A percentile compares a stretch with the other conserved stretches of the same genome.
phyloP scores from a whole-genome alignment of 148 eudicot genomes.

The Oxyria digyna region DNA sequence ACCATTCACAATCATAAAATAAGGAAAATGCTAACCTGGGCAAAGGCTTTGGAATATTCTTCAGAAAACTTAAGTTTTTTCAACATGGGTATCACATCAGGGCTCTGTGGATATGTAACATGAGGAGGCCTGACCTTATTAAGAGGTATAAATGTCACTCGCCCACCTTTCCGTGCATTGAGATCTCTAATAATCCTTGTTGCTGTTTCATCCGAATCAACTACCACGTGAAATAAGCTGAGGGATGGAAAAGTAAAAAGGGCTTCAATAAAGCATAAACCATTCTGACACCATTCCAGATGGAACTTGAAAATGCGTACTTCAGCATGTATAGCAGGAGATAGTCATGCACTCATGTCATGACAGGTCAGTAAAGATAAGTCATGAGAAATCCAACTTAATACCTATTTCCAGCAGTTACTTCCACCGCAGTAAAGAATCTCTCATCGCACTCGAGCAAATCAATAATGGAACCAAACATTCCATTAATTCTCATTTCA shows the following conservation, averaged over 20 bases:
- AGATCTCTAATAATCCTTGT: slow-evolving; percentile 68
- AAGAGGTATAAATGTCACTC: slow-evolving; percentile 92
- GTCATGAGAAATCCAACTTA: background rate
- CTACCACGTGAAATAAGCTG: slow-evolving; percentile 98
- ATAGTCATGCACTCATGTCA: background rate
- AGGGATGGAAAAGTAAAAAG: slow-evolving; percentile 4
- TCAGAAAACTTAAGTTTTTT: slow-evolving; percentile 49
- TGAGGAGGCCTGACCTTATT: slow-evolving; percentile 85
- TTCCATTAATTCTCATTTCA: slow-evolving; percentile 45
- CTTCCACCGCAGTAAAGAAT: slow-evolving; percentile 98
- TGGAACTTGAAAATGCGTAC: background rate
- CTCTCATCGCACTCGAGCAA: slow-evolving; percentile 87
- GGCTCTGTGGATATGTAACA: slow-evolving; percentile 56
- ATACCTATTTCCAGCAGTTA: slow-evolving; percentile 98
- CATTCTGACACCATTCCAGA: background rate
- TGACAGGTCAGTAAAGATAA: background rate
- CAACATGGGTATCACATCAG: slow-evolving; percentile 76
- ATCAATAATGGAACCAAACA: slow-evolving; percentile 82
- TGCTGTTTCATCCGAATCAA: slow-evolving; percentile 79
- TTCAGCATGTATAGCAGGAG: background rate
- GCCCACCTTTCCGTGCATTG: slow-evolving; percentile 72
- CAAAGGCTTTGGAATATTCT: slow-evolving; percentile 51
- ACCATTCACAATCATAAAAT: background rate
- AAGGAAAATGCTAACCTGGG: slow-evolving; percentile 43
- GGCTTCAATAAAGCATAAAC: background rate